Evolutionary conservation across 2,329 filamentous ascomycete genomes (phyloP).

Genomic region (Aspergillus fischeri): DNA sequence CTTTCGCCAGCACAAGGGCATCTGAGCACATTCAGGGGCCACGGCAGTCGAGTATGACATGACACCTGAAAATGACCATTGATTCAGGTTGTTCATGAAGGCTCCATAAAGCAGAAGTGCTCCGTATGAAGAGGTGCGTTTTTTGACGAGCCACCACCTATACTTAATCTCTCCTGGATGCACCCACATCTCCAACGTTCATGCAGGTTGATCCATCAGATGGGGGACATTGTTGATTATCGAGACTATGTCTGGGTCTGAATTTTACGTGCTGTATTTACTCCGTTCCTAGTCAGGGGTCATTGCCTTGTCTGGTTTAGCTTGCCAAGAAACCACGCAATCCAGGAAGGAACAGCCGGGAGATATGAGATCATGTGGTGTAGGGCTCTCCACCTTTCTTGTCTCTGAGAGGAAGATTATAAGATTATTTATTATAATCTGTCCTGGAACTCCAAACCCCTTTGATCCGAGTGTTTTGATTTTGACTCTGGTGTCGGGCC

Average conservation of each 20-base stretch:
- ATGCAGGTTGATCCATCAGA: background rate
- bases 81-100: background rate
- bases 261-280: no score
- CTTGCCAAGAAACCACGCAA: background rate
- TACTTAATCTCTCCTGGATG: background rate
- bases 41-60: background rate
- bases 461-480: background rate
- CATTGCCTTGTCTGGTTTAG: background rate
- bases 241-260: background rate
- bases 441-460: background rate
- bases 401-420: no score
- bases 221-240: background rate
- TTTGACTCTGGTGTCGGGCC: background rate
- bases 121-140: background rate
- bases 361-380: background rate
- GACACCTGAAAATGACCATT: background rate
- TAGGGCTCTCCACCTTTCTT: background rate
- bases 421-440: background rate
- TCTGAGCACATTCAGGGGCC: background rate
- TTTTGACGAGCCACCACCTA: no score
- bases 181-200: background rate
- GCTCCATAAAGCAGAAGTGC: background rate
- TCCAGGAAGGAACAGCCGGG: background rate
- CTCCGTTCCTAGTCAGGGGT: no score
- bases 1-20: background rate